Conservation (phyloP, 2,329 filamentous ascomycete genomes). For the Boeremia exigua region DNA sequence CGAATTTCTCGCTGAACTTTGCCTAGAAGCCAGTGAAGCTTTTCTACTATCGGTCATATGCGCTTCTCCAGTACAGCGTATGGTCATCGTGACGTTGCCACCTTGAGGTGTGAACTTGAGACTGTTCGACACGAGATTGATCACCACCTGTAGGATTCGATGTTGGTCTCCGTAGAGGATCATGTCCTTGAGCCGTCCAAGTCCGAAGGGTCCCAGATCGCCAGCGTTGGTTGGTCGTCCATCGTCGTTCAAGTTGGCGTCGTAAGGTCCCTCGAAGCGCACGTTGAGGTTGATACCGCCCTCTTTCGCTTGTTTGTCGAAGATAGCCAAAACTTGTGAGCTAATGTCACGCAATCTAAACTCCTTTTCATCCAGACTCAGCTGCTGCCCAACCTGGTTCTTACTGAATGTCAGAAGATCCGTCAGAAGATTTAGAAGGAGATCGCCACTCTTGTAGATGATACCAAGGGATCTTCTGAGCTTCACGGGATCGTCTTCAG, state of each 20-base stretch:
- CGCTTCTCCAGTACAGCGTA: slow-evolving; percentile 73
- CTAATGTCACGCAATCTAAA: slow-evolving; percentile 85
- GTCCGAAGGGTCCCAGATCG: slow-evolving; percentile 68
- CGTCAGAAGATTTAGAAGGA: slow-evolving; percentile 83
- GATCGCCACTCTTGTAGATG: slow-evolving; percentile 85
- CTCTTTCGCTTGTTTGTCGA: slow-evolving; percentile 87
- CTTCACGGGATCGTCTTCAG: slow-evolving; percentile 78
- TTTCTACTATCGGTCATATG: slow-evolving; percentile 51
- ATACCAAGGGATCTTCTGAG: slow-evolving; percentile 86
- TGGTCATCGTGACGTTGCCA: slow-evolving; percentile 76
- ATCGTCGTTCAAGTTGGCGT: slow-evolving; percentile 47
- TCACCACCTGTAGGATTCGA: slow-evolving; percentile 88
- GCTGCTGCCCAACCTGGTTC: slow-evolving; percentile 87
- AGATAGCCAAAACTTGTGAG: slow-evolving; percentile 82
- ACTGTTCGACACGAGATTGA: slow-evolving; percentile 90
- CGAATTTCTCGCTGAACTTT: slow-evolving; percentile 48
- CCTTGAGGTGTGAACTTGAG: slow-evolving; percentile 85
- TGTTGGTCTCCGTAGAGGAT: slow-evolving; percentile 92
- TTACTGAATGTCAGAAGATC: slow-evolving; percentile 93
- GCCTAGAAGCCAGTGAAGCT: slow-evolving; percentile 53
- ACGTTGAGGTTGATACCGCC: slow-evolving; percentile 76
- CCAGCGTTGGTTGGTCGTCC: slow-evolving; percentile 53
- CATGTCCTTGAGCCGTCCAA: slow-evolving; percentile 80
- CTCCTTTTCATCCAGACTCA: slow-evolving; percentile 82
- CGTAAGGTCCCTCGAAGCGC: slow-evolving; percentile 66